phyloP scores from a whole-genome alignment of 1,284 basidiomycete genomes.

The Phaffia rhodozyma region DNA sequence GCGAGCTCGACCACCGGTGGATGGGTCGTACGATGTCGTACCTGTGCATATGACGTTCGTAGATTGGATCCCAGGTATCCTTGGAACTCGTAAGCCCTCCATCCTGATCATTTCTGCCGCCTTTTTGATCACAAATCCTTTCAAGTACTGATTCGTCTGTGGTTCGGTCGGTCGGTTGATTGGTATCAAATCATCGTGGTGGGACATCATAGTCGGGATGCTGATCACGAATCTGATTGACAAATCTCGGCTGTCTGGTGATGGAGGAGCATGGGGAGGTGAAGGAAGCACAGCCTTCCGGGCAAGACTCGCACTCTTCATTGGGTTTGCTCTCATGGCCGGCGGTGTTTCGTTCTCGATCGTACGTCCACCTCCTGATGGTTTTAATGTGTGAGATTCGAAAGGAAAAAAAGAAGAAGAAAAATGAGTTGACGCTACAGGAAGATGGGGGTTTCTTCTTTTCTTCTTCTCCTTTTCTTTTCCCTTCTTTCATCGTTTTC shows the following conservation, averaged over 20 bases:
- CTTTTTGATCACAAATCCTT: background rate
- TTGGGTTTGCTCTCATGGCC: slow-evolving; percentile 94
- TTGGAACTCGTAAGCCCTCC: slow-evolving; percentile 49
- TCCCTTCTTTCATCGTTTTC: background rate
- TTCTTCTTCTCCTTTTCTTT: slow-evolving; percentile 4
- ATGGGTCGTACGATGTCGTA: slow-evolving; percentile 54
- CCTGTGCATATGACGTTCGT: slow-evolving; percentile 80
- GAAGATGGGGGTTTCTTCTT: background rate
- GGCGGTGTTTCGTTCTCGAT: slow-evolving; percentile 70
- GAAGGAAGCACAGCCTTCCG: slow-evolving; percentile 77
- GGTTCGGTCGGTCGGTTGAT: background rate
- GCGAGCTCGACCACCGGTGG: slow-evolving; percentile 59
- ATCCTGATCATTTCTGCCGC: background rate
- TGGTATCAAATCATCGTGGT: background rate
- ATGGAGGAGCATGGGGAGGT: slow-evolving; percentile 40
- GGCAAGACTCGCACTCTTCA: slow-evolving; percentile 77
- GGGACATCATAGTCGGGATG: slow-evolving; percentile 54
- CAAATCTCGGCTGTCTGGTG: slow-evolving; percentile 76
- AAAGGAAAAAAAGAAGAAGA: no score
- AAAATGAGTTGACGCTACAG: background rate
- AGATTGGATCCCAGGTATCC: slow-evolving; percentile 92
- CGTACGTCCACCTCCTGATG: slow-evolving; percentile 28
- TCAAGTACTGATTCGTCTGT: background rate
- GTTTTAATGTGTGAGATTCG: slow-evolving; percentile 54
- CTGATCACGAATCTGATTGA: slow-evolving; percentile 88